Base-by-base conservation (phyloP, 768 basidiomycete genomes). In the Sistotremastrum suecicum region DNA sequence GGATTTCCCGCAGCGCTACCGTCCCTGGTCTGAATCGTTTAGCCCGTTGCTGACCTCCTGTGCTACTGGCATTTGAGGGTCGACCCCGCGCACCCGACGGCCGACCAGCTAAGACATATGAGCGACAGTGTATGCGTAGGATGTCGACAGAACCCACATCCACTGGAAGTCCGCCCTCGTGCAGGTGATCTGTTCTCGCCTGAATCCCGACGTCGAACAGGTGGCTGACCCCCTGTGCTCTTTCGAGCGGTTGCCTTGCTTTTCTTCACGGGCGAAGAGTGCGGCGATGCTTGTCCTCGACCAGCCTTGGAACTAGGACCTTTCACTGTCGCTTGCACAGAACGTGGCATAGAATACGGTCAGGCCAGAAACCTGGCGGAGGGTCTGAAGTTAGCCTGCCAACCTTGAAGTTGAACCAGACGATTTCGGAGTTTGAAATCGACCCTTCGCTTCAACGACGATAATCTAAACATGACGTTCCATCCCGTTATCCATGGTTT, bases 11-110 rank as follows among this genome's bases (percentile, higher is more conserved):
- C 51, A 97, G 66, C 34, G 91, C 91, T 48, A 85, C 77, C 3
- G 88, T 92, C 6, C 91, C 91, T 0, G 91, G 91, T 50, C 88
- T 75, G 64, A 75, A 97, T n/a, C 91, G 71, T 56, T 64, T 71
- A 57, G 68, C 75, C 72, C 69, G 52, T 31, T 44, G 41, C 20
- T 44, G 43, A 20, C 32, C 46, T 66, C 64, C 54, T 57, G 53
- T 2, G 61, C 54, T 30, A 55, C 54, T 9, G 59, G 54, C 41
- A 65, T 63, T 46, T 42, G 42, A 33, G 53, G 51, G 30, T 38
- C 29, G 31, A 39, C 46, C 11, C 47, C 37, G 42, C 55, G 56
- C 8, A 47, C 49, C 3, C 48, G 49, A 28, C 55, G 49, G 5
- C 50, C 50, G 20, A 20, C 20, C 20, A 20, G 20, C 20, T 20